These are phyloP conservation scores for Microbotryum saponariae DNA, from an alignment of 1,284 basidiomycete species.

Conservation along the genomic window DNA sequence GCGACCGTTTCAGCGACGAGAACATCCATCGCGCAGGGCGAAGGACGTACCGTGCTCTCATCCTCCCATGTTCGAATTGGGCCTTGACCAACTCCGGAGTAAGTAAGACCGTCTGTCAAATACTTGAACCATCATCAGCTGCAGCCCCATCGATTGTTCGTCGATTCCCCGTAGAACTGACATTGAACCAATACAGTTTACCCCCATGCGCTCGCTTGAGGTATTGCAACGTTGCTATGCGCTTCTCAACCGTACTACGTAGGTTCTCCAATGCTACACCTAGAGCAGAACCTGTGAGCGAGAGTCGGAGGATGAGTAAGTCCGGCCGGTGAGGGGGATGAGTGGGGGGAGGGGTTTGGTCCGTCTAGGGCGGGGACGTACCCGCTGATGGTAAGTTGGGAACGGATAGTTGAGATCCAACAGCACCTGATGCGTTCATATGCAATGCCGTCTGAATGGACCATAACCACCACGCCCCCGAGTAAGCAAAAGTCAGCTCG, in stretches of 20 bases:
- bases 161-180: not conserved
- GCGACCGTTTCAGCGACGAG: too few species aligned
- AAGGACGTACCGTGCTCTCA: conserved; percentile 48
- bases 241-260: conserved; percentile 62
- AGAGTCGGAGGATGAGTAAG: not conserved
- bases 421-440: not conserved
- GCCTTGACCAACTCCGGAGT: conserved; percentile 62
- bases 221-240: conserved; percentile 73
- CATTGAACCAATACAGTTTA: conserved; percentile 68
- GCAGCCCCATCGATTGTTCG: not conserved
- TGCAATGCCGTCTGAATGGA: not conserved
- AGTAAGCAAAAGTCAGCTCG: too few species aligned
- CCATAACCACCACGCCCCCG: too few species aligned
- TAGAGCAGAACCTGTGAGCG: conserved; percentile 10
- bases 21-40: too few species aligned
- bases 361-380: not conserved
- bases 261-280: conserved; percentile 40
- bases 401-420: not conserved
- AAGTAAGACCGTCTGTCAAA: conserved; percentile 57
- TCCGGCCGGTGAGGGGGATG: not conserved
- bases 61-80: conserved; percentile 61
- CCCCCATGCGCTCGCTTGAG: conserved; percentile 74
- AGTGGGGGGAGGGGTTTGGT: not conserved
- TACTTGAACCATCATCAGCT: too few species aligned
- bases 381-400: not conserved